Conservation (phyloP, 2,329 filamentous ascomycete genomes). For the Trichoderma gracile region DNA sequence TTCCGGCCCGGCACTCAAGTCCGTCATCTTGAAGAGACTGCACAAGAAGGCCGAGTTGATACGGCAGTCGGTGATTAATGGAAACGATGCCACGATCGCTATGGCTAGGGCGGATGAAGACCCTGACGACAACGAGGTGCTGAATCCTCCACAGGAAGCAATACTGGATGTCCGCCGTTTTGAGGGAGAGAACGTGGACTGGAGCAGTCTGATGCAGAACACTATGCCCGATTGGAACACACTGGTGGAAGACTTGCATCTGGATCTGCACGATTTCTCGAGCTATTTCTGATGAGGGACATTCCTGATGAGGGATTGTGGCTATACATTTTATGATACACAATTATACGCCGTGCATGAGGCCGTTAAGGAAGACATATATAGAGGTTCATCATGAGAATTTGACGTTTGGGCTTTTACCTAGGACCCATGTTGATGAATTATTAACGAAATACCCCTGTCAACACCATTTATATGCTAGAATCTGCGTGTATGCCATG, state of each 20-base stretch:
- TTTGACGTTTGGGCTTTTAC: not conserved
- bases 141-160: not conserved
- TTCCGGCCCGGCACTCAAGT: conserved; percentile 21
- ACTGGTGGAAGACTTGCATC: conserved; percentile 24
- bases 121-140: not conserved
- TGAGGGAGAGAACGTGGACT: conserved; percentile 25
- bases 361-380: not conserved
- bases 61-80: conserved; percentile 10
- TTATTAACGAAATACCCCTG: not conserved
- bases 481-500: not conserved
- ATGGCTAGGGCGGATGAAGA: not conserved
- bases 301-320: conserved; percentile 5
- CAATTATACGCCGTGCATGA: not conserved
- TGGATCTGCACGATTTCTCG: conserved; percentile 26
- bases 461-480: conserved; percentile 10
- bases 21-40: conserved; percentile 22
- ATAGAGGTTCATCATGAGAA: not conserved
- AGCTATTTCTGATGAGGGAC: conserved; percentile 22
- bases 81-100: not conserved
- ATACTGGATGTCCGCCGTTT: conserved; percentile 21
- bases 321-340: not conserved
- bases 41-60: conserved; percentile 25
- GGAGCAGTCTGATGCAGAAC: conserved; percentile 21
- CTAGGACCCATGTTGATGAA: not conserved
- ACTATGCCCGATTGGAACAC: conserved; percentile 26